Evolutionary conservation across 768 basidiomycete species (phyloP), one percentile per base, ranked within the genome.

Genomic region (Phaeotremella fagi): DNA sequence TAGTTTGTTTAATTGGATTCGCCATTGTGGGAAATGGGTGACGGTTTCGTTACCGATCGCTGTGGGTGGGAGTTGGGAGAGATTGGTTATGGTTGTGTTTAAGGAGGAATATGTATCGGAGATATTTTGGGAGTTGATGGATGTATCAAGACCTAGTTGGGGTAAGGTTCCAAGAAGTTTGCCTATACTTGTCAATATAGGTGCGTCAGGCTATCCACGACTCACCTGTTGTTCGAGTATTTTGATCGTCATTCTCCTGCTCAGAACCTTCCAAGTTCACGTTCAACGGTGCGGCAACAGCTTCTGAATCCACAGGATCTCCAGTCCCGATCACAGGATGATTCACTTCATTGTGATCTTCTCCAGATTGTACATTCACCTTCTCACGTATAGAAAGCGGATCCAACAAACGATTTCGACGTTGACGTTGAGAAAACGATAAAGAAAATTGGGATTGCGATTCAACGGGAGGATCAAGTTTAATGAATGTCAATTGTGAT

Each of bases 1-100:
- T 1, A 70, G 60, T 33, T 52, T 61, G 4, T 59, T 48, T 25
- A 70, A 48, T 5, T 64, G 64, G 49, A 70, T 55, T n/a, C 41
- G 35, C 68, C 68, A 70, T 48, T 37, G 50, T 2, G 68, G 68
- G 6, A 70, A 45, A 24, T 61, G 43, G n/a, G 28, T 47, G 11
- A 65, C 45, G n/a, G 53, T 53, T 9, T 42, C 54, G 31, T 57
- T 41, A 18, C 22, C 23, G 52, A 45, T 14, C 35, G 48, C 38
- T 1, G 63, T 24, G 9, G 57, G 58, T 16, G 64, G 59, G 15
- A 54, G 52, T 36, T 58, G 59, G 24, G 38, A 56, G 11, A 54
- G 55, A 42, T 48, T 31, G 14, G 56, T 55, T 3, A 36, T 43
- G 36, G 64, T 69, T 5, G 64, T 69, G 36, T 65, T 61, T 22